Evolutionary conservation across 1,139 yeast species (phyloP), one percentile per base, ranked within the genome.

Genomic region (Trichomonascaceae sp.): DNA sequence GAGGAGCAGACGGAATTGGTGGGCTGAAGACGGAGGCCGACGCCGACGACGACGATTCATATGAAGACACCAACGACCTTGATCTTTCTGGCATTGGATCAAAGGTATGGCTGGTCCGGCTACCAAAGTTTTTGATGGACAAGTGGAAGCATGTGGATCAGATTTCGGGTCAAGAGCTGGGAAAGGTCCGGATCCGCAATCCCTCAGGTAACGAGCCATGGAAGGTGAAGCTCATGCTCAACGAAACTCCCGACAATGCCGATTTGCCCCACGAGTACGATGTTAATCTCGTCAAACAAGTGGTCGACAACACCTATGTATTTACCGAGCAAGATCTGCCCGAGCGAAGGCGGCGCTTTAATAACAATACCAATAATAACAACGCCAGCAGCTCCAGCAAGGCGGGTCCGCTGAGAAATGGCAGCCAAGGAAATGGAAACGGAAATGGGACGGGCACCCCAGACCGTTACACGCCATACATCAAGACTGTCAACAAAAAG

Each of bases 41-140:
- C 16, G 47, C 38, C 8, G 52, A 47, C 23, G 61, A 52, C 31
- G 59, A 54, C 20, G 64, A 58, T 32, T 48, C 49, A 17, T 56
- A 53, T 36, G 66, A 62, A 32, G 66, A 61, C 40, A 44, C 60
- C 16, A 47, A 59, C n/a, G 67, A 62, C 37, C 53, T 62, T 17
- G 66, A 62, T 37, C 50, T 60, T 29, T 36, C 57, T 14, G 45
- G 48, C 17, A 52, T 54, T 26, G 53, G 43, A 28, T 51, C 57
- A 32, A 84, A 84, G 48, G 77, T 89, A 28, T 89, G 98, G 98
- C 64, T 89, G 18, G 94, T 89, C 17, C 74, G 93, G 47, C 62
- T 89, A 46, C 97, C 98, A 3, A 74, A 81, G 49, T 85, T 84
- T 50, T 64, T 89, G 41, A 80, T 93, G 32, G 85, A 78, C 34